Base-by-base conservation (phyloP, 257 asterid genomes). In the Lavandula angustifolia region DNA sequence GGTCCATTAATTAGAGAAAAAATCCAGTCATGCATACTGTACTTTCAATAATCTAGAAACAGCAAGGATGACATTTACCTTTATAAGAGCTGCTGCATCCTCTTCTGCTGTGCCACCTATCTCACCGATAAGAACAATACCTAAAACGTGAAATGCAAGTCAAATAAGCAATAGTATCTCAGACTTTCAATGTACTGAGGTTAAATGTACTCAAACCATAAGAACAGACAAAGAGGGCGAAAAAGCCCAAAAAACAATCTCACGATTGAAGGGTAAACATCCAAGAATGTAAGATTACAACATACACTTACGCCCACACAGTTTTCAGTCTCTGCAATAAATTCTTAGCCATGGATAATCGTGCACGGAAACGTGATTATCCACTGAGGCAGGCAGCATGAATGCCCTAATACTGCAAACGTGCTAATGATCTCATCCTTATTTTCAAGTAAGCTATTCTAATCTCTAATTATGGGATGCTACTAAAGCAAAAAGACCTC, bases 81-180 rank as follows among this genome's bases (percentile, higher is more conserved):
- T 92, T 77, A 92, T 87, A 52, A 92, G 89, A 62, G 97, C 91
- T 0, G 97, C 97, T 64, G 95, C 98, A 67, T 92, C 98, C 79
- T 92, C 98, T 81, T 92, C 98, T 27, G 97, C 97, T n/a, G 97
- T 89, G 73, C 97, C 98, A 65, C 98, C 97, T 14, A 92, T 92
- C 87, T 92, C 98, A 63, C 98, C 98, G 54, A 92, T 92, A 46
- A 92, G 95, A 75, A 92, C 62, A 51, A 92, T 87, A 72, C 98
- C 98, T 92, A 75, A 79, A 67, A 73, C 50, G 57, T 49, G 64
- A 62, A 67, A 59, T 40, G 42, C 54, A 73, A 44, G 44, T 51
- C 52, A 44, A 44, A 61, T 67, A 42, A 56, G 56, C 57, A 56
- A 68, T 41, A 58, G 29, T 34, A 60, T 22, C 27, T 22, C 27